Percentiles rank a stretch among this genome's conserved stretches.
phyloP scores from a whole-genome alignment of 768 basidiomycete genomes.

The Flagelloscypha sp. region DNA sequence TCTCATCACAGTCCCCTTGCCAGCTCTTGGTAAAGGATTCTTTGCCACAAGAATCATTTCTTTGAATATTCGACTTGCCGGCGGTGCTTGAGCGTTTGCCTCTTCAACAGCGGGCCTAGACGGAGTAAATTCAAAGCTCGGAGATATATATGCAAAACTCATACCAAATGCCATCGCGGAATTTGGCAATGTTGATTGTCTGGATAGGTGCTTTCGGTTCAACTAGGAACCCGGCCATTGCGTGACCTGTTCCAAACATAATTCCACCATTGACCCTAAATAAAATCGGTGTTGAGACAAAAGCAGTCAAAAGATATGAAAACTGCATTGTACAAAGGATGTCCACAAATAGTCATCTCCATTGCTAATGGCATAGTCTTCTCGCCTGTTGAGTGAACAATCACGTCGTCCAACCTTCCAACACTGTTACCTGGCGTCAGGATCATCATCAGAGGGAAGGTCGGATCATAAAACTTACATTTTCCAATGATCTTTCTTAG shows the following conservation, averaged over 20 bases:
- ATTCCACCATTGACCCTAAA: constrained; percentile 22
- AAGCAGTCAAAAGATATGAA: too few relatives aligned
- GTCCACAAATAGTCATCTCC: constrained; percentile 17
- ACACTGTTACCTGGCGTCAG: too few relatives aligned
- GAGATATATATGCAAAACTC: constrained; percentile 3
- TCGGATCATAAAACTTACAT: constrained; percentile 22
- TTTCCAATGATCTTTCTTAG: constrained; percentile 32
- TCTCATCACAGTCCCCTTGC: constrained; percentile 38
- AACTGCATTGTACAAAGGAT: constrained; percentile 20
- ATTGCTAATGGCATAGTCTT: constrained; percentile 26
- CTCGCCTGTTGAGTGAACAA: constrained; percentile 23
- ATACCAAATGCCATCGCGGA: constrained; percentile 31
- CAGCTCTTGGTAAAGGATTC: constrained; percentile 33
- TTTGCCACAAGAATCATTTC: constrained; percentile 43
- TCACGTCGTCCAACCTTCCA: constrained; percentile 28
- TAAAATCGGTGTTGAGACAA: background rate
- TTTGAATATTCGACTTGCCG: constrained; percentile 38
- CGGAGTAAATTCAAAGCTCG: background rate
- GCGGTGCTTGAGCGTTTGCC: constrained; percentile 31
- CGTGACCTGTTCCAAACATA: constrained; percentile 31
- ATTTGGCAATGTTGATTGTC: constrained; percentile 23
- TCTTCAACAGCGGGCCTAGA: constrained; percentile 30
- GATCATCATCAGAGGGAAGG: too few relatives aligned
- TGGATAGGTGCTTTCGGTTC: constrained; percentile 17
- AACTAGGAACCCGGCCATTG: constrained; percentile 24